These are phyloP conservation scores for Thalassiosira profunda DNA, from an alignment of 108 stramenopile genomes.

Conservation along the genomic window DNA sequence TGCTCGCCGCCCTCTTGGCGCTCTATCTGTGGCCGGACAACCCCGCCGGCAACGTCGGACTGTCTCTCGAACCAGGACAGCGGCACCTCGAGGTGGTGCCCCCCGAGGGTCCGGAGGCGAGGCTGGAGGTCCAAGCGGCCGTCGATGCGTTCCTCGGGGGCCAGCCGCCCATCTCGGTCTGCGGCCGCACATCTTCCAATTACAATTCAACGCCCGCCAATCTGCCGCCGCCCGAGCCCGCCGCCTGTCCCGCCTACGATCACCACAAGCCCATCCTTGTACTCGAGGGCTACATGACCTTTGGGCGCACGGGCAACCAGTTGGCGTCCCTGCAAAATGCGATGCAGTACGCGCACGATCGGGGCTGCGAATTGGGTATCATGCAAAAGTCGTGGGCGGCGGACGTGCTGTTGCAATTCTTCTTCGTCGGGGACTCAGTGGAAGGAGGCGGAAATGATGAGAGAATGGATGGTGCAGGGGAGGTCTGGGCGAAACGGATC, in stretches of 20 bases:
- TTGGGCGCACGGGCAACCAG: conserved; percentile 31
- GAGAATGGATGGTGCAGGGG: no score
- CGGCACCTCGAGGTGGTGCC: not conserved
- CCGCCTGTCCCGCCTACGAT: not conserved
- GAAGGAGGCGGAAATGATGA: conserved; percentile 4
- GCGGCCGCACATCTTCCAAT: no score
- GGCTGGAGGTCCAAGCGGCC: not conserved
- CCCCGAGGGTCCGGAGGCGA: not conserved
- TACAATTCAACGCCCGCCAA: no score
- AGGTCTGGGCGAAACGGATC: no score
- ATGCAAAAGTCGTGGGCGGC: conserved; percentile 18
- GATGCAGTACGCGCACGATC: conserved; percentile 17
- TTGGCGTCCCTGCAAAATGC: conserved; percentile 23
- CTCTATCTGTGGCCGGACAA: not conserved
- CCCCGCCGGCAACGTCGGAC: not conserved
- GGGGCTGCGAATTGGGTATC: conserved; percentile 8
- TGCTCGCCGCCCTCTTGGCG: no score
- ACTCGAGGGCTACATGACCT: not conserved
- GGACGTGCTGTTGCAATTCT: conserved; percentile 16
- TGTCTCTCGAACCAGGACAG: not conserved
- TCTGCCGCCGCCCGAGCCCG: not conserved
- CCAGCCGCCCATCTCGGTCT: not conserved
- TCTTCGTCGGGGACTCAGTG: not conserved
- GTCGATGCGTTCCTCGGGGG: not conserved
- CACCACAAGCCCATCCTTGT: conserved; percentile 2